Conservation (phyloP, 495 filamentous ascomycete genomes). For the Aspergillus diversus region DNA sequence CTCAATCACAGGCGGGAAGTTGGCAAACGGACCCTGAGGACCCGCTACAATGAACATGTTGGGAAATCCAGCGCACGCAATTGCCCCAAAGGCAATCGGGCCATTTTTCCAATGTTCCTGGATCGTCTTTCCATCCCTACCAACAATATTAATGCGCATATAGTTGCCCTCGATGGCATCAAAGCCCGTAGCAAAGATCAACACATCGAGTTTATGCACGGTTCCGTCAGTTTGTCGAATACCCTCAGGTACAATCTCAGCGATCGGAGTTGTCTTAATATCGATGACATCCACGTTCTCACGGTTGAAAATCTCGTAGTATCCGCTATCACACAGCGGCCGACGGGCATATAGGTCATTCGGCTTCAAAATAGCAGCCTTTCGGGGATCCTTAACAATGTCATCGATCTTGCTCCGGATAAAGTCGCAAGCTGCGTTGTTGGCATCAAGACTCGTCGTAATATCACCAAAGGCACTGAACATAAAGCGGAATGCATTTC, state of each 20-base stretch:
- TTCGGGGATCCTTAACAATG: conserved; percentile 23
- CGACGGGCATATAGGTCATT: conserved; percentile 14
- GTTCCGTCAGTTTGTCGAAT: neutral
- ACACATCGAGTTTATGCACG: neutral
- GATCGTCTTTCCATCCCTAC: neutral
- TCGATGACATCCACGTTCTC: conserved; percentile 15
- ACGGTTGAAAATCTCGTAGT: conserved; percentile 19
- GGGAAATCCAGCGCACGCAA: neutral
- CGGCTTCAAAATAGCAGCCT: conserved; percentile 14
- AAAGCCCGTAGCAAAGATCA: neutral
- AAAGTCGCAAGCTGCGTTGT: conserved; percentile 33
- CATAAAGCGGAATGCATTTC: conserved; percentile 24
- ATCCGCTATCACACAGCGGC: conserved; percentile 17
- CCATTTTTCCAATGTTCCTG: neutral
- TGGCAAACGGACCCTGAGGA: neutral
- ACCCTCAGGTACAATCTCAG: neutral
- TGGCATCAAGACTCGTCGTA: conserved; percentile 28
- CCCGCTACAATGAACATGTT: neutral
- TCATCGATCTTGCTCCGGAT: conserved; percentile 24
- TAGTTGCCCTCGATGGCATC: neutral
- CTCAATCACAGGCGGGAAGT: neutral
- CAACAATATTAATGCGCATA: neutral
- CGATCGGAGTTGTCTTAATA: conserved; percentile 1
- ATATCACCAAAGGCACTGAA: conserved; percentile 36
- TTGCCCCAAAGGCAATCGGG: neutral